Percentiles rank a stretch among this genome's conserved stretches.
Evolutionary conservation across 129 eudicot genomes (phyloP).

Genomic region (Silybum marianum): DNA sequence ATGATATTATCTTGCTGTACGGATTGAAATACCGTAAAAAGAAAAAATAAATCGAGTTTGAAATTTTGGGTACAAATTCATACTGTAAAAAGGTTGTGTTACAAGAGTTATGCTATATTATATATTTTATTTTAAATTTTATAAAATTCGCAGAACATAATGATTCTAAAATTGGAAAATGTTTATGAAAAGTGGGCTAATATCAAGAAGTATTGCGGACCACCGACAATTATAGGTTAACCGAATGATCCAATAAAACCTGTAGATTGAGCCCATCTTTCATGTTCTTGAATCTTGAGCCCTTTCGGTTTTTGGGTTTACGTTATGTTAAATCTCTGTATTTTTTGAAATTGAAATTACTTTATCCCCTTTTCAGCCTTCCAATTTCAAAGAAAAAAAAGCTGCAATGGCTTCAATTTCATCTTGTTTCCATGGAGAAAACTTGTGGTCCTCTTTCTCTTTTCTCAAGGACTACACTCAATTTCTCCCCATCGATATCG

Average conservation of each 20-base stretch:
- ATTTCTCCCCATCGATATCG: constrained; percentile 5
- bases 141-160: no score
- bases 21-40: no score
- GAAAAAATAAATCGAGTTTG: no score
- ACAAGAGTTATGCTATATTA: no score
- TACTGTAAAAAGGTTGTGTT: no score
- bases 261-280: background rate
- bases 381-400: constrained; percentile 10
- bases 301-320: constrained; percentile 14
- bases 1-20: no score
- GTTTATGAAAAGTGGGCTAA: background rate
- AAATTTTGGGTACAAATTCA: no score
- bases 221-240: no score
- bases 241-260: background rate
- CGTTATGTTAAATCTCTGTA: background rate
- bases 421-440: constrained; percentile 42
- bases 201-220: no score
- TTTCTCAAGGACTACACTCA: constrained; percentile 38
- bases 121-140: background rate
- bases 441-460: constrained; percentile 30
- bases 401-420: constrained; percentile 54
- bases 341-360: background rate
- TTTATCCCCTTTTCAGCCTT: constrained; percentile 26
- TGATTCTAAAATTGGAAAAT: background rate
- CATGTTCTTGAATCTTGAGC: background rate